phyloP scores from a whole-genome alignment of 176 grass and related monocot species.

The Oryza brachyantha region DNA sequence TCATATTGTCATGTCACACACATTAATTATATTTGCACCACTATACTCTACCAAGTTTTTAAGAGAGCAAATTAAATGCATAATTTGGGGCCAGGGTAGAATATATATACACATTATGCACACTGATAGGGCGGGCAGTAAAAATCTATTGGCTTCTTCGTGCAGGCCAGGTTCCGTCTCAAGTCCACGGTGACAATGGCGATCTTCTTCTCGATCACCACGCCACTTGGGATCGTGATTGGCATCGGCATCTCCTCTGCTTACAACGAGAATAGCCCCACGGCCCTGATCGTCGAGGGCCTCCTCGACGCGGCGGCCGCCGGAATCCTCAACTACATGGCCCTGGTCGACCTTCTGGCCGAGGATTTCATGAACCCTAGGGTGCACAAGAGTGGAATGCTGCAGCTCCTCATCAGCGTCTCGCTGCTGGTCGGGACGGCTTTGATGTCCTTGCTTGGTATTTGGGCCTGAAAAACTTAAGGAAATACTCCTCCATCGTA shows the following conservation, averaged over 20 bases:
- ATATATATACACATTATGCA: too few species aligned
- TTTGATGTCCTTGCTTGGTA: slow-evolving; percentile 69
- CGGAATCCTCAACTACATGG: slow-evolving; percentile 75
- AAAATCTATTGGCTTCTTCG: neutral
- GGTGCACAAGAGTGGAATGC: slow-evolving; percentile 46
- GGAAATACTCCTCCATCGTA: too few species aligned
- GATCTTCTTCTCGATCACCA: slow-evolving; percentile 69
- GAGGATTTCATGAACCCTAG: slow-evolving; percentile 63
- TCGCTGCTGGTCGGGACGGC: slow-evolving; percentile 38
- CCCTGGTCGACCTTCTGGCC: slow-evolving; percentile 55
- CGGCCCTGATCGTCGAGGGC: slow-evolving; percentile 58
- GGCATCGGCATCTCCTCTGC: slow-evolving; percentile 60
- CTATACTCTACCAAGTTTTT: too few species aligned
- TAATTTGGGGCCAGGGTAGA: too few species aligned
- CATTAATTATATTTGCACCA: too few species aligned
- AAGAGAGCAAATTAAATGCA: too few species aligned
- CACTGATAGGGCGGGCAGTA: too few species aligned
- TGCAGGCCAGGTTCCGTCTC: slow-evolving; percentile 49
- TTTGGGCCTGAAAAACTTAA: slow-evolving; percentile 50
- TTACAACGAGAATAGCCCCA: slow-evolving; percentile 65
- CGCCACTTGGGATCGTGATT: slow-evolving; percentile 52
- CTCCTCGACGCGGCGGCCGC: slow-evolving; percentile 33
- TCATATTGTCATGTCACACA: too few species aligned
- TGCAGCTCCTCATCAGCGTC: slow-evolving; percentile 51
- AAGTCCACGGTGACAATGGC: slow-evolving; percentile 36